phyloP scores from a whole-genome alignment of 805 yeast species.

The Yarrowia osloensis region DNA sequence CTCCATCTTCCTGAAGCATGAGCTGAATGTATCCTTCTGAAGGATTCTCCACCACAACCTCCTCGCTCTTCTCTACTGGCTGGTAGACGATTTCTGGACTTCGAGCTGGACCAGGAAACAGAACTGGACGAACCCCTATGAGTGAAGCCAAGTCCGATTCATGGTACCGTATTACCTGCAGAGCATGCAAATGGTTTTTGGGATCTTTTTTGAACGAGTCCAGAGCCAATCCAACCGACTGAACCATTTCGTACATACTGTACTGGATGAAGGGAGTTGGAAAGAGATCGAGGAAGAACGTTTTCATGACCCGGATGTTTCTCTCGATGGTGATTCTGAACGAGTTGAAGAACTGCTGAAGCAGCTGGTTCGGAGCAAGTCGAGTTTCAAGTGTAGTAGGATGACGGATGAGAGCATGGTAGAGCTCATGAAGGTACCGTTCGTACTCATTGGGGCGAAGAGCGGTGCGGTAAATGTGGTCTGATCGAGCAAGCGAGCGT shows the following conservation, averaged over 20 bases:
- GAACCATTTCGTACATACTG: background rate
- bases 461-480: background rate
- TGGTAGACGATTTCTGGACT: background rate
- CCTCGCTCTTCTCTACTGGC: background rate
- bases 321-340: background rate
- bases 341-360: background rate
- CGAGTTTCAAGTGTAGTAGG: background rate
- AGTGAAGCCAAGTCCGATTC: background rate
- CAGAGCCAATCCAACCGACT: background rate
- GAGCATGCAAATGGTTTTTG: background rate
- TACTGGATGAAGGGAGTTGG: background rate
- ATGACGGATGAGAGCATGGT: background rate
- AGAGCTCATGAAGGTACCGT: background rate
- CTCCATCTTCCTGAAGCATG: background rate
- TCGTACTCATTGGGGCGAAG: background rate
- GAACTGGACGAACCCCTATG: background rate
- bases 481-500: background rate
- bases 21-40: background rate
- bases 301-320: constrained; percentile 5
- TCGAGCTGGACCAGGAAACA: background rate
- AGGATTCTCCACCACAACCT: background rate
- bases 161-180: background rate
- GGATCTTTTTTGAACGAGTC: background rate
- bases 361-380: background rate
- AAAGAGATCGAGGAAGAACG: background rate